A percentile compares a stretch with the other conserved stretches of the same genome.
Evolutionary conservation across 2,329 filamentous ascomycete genomes (phyloP).

Genomic region (Colletotrichum godetiae): DNA sequence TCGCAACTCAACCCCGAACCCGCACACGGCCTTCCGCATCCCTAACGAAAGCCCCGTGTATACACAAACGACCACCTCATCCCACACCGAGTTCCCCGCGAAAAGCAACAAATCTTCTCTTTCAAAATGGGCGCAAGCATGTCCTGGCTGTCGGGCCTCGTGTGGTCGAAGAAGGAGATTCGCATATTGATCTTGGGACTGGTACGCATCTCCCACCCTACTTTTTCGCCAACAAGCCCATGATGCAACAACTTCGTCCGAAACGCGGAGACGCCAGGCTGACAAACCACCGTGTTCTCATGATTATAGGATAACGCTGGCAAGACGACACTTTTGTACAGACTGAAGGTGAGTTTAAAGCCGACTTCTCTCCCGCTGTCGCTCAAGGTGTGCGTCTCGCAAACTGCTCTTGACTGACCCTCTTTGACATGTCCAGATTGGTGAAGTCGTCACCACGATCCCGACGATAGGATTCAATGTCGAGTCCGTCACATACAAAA

Average conservation of each 20-base stretch:
- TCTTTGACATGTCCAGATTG: slow-evolving; percentile 72
- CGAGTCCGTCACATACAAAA: slow-evolving; percentile 98
- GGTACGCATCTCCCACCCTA: slow-evolving; percentile 64
- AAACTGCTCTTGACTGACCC: slow-evolving; percentile 18
- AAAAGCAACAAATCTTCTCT: slow-evolving; percentile 28
- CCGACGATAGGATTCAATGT: slow-evolving; percentile 99
- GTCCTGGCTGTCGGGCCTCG: slow-evolving; percentile 76
- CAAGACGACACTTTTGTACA: slow-evolving; percentile 96
- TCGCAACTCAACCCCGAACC: slow-evolving; percentile 17
- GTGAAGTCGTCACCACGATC: slow-evolving; percentile 98
- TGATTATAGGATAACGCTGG: slow-evolving; percentile 88
- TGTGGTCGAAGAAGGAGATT: slow-evolving; percentile 98
- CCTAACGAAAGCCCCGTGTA: background rate
- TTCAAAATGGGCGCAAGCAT: slow-evolving; percentile 71
- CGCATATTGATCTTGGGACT: slow-evolving; percentile 94
- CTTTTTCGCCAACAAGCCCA: background rate
- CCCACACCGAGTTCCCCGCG: background rate
- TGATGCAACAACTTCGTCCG: slow-evolving; percentile 5
- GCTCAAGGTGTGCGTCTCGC: background rate
- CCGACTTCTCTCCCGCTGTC: background rate
- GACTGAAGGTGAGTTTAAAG: slow-evolving; percentile 77
- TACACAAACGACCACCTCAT: background rate
- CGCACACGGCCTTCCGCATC: slow-evolving; percentile 3
- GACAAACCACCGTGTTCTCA: slow-evolving; percentile 24
- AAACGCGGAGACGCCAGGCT: slow-evolving; percentile 16